These are phyloP conservation scores for Pseudogymnoascus sp. DNA, from an alignment of 2,329 filamentous ascomycete species.

Conservation along the genomic window DNA sequence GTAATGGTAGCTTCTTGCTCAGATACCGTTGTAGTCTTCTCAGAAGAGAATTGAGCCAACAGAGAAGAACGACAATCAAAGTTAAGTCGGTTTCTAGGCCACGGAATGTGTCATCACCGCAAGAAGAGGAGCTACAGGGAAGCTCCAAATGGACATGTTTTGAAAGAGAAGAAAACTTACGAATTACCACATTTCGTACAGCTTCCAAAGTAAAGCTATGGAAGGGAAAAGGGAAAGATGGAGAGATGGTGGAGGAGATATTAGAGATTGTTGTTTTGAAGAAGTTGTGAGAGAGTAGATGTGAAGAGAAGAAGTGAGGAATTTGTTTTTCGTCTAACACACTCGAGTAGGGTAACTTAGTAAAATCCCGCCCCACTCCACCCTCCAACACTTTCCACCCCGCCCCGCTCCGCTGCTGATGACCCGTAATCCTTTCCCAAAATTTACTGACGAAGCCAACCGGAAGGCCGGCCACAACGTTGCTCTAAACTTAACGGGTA, in stretches of 20 bases:
- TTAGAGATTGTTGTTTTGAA: not conserved
- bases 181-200: not conserved
- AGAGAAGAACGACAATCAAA: conserved; percentile 49
- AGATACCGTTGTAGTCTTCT: conserved; percentile 96
- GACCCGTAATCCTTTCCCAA: not conserved
- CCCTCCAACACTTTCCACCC: not conserved
- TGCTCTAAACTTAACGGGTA: conserved; percentile 4
- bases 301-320: conserved; percentile 6
- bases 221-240: not conserved
- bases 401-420: not conserved
- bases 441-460: conserved; percentile 5
- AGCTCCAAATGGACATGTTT: not conserved
- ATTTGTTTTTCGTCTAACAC: conserved; percentile 5
- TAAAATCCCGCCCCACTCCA: not conserved
- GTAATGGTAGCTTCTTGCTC: conserved; percentile 41
- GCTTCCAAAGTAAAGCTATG: not conserved
- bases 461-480: not conserved
- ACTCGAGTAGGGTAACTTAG: not conserved
- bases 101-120: conserved; percentile 55
- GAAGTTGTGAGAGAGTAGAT: conserved; percentile 4
- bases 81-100: conserved; percentile 43
- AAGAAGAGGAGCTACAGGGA: conserved; percentile 11
- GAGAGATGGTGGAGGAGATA: not conserved
- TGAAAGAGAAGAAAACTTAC: not conserved
- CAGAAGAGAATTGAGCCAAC: conserved; percentile 52